phyloP scores from a whole-genome alignment of 768 basidiomycete species.

The Exsudoporus frostii region DNA sequence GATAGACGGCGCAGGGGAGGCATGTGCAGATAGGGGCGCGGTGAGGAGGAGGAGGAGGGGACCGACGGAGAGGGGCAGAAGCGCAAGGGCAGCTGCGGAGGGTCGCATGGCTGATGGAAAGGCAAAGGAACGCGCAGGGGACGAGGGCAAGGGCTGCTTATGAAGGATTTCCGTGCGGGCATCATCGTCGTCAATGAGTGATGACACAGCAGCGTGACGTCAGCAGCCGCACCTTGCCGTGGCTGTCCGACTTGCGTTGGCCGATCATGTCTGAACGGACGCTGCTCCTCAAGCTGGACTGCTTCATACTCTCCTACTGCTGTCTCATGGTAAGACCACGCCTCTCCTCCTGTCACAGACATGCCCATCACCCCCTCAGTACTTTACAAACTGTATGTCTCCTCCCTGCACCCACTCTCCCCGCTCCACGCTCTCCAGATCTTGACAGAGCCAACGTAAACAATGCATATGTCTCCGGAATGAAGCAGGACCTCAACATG shows the following conservation, averaged over 20 bases:
- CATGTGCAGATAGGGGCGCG: conserved; percentile 14
- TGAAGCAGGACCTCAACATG: conserved; percentile 71
- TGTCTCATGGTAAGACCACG: conserved; percentile 54
- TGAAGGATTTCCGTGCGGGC: not conserved
- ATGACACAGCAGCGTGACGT: conserved; percentile 10
- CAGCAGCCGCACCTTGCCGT: conserved; percentile 4
- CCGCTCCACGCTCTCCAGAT: conserved; percentile 36
- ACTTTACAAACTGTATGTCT: conserved; percentile 61
- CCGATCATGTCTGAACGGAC: conserved; percentile 36
- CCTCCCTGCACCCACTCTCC: not conserved
- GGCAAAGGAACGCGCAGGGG: no score
- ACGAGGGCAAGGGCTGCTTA: conserved; percentile 10
- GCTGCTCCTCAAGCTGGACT: conserved; percentile 60
- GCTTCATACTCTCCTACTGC: conserved; percentile 68
- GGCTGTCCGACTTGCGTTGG: no score
- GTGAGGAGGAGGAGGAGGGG: conserved; percentile 6
- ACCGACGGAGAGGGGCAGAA: not conserved
- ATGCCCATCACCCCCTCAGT: conserved; percentile 34
- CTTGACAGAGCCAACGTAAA: conserved; percentile 65
- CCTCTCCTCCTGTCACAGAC: conserved; percentile 3
- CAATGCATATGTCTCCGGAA: conserved; percentile 78
- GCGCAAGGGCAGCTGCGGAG: not conserved
- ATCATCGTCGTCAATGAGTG: not conserved
- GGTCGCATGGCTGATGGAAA: conserved; percentile 5
- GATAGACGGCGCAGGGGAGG: conserved; percentile 10